Percentiles rank a stretch among this genome's conserved stretches.
These are phyloP conservation scores for Chalciporus sphaerocephalus DNA, from an alignment of 768 basidiomycete species.

Conservation along the genomic window DNA sequence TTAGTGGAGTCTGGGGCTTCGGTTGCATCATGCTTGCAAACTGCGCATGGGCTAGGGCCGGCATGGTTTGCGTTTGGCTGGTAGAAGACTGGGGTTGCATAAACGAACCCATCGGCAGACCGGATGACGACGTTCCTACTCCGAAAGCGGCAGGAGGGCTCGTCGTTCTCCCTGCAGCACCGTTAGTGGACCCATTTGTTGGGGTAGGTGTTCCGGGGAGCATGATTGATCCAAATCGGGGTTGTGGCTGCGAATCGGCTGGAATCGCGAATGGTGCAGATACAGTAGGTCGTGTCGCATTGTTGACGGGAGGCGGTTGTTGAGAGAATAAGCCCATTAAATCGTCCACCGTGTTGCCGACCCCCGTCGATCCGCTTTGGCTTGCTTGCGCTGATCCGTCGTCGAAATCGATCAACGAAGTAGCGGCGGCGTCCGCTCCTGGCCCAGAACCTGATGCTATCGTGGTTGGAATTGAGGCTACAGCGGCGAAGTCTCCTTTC, in stretches of 20 bases:
- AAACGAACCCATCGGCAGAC: slow-evolving; percentile 3
- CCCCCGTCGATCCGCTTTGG: slow-evolving; percentile 10
- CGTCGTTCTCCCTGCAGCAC: slow-evolving; percentile 7
- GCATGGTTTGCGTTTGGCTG: background rate
- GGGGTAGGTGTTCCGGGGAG: slow-evolving; percentile 39
- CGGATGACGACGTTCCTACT: background rate
- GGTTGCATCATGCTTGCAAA: slow-evolving; percentile 16
- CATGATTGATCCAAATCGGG: slow-evolving; percentile 39
- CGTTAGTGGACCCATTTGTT: slow-evolving; percentile 17
- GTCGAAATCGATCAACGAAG: slow-evolving; percentile 78
- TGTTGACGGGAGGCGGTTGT: slow-evolving; percentile 22
- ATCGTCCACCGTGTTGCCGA: slow-evolving; percentile 43
- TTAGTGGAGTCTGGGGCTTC: slow-evolving; percentile 12
- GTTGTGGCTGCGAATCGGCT: slow-evolving; percentile 16
- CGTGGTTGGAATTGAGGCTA: slow-evolving; percentile 66
- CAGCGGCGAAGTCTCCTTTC: slow-evolving; percentile 77
- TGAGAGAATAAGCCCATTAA: slow-evolving; percentile 56
- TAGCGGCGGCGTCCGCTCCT: slow-evolving; percentile 16
- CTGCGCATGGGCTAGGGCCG: slow-evolving; percentile 3
- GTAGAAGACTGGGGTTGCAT: slow-evolving; percentile 4
- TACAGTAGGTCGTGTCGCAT: slow-evolving; percentile 25
- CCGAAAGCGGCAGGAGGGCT: slow-evolving; percentile 14
- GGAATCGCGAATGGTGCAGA: slow-evolving; percentile 15
- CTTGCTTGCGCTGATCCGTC: slow-evolving; percentile 35
- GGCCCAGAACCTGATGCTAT: slow-evolving; percentile 37